Evolutionary conservation across 805 yeast species (phyloP).

Genomic region (Candida maris): DNA sequence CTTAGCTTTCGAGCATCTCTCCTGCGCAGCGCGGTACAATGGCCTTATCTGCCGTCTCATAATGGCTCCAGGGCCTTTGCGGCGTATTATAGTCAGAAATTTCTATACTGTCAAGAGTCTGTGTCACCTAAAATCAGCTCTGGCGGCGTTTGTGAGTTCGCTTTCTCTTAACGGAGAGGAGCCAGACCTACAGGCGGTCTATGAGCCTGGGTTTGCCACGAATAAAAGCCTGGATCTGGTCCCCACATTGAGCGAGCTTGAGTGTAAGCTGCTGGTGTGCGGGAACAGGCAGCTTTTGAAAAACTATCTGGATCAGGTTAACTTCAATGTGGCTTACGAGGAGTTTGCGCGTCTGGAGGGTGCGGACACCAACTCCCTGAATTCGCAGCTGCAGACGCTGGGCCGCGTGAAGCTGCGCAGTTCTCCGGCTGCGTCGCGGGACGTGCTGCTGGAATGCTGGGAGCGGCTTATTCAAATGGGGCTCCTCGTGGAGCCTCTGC

Average conservation of each 20-base stretch:
- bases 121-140: slow-evolving; percentile 40
- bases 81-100: slow-evolving; percentile 39
- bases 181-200: neutral
- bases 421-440: slow-evolving; percentile 29
- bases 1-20: neutral
- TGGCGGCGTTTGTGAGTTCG: neutral
- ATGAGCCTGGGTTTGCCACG: neutral
- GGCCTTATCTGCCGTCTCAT: slow-evolving; percentile 29
- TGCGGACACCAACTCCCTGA: slow-evolving; percentile 31
- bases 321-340: slow-evolving; percentile 70
- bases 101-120: slow-evolving; percentile 59
- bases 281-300: slow-evolving; percentile 70
- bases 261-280: slow-evolving; percentile 64
- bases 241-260: slow-evolving; percentile 60
- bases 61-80: slow-evolving; percentile 30
- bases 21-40: slow-evolving; percentile 27
- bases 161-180: neutral
- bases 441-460: slow-evolving; percentile 68
- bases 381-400: slow-evolving; percentile 37
- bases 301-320: slow-evolving; percentile 54
- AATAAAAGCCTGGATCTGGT: slow-evolving; percentile 20
- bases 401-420: slow-evolving; percentile 33
- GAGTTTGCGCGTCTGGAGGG: slow-evolving; percentile 47
- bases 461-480: slow-evolving; percentile 58
- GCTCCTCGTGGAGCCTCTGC: slow-evolving; percentile 36